Base-by-base conservation (phyloP, 805 yeast genomes). In the Metschnikowia sp. region DNA sequence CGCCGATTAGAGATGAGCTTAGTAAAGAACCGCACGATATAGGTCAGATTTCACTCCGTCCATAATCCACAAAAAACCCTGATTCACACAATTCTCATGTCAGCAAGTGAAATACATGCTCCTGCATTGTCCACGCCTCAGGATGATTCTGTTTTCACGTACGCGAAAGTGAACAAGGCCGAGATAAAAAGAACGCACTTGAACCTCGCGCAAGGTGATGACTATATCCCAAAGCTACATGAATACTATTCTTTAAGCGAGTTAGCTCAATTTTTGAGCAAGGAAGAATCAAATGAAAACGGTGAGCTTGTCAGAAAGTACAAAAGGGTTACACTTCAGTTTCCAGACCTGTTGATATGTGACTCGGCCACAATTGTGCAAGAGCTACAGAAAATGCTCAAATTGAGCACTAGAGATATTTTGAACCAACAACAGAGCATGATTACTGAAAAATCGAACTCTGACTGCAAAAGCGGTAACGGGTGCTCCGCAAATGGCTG, bases 71-170 rank as follows among this genome's bases (percentile, higher is more conserved):
- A 26, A 38, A 28, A 38, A n/a, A 26, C 6, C 12, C 10, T 29
- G 40, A 11, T 35, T 28, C 40, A 6, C n/a, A 11, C 18, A 15
- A 26, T 22, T 18, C 22, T 22, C 36, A 55, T 55, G 59, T 46
- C 54, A 7, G 39, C 29, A 9, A 38, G 39, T 8, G 54, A 52
- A 10, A 50, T 47, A 11, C 64, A 55, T 10, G 88, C 95, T 0
- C 94, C 96, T 0, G 81, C 81, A 1, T 69, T 90, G 4, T 86
- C 96, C 0, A 82, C 95, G 0, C 76, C 78, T 31, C 89, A 88
- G 53, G 86, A 83, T 50, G 89, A 82, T 32, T 65, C 66, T 0
- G 68, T 75, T 2, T 84, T 83, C 47, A 53, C 65, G 13, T 81
- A 77, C 54, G 76, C 78, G 32, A 70, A 70, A 46, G 72, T 71